Percentiles rank a stretch among this genome's conserved stretches.
These are phyloP conservation scores for Nakazawaea siamensis DNA, from an alignment of 805 yeast genomes.

Conservation along the genomic window DNA sequence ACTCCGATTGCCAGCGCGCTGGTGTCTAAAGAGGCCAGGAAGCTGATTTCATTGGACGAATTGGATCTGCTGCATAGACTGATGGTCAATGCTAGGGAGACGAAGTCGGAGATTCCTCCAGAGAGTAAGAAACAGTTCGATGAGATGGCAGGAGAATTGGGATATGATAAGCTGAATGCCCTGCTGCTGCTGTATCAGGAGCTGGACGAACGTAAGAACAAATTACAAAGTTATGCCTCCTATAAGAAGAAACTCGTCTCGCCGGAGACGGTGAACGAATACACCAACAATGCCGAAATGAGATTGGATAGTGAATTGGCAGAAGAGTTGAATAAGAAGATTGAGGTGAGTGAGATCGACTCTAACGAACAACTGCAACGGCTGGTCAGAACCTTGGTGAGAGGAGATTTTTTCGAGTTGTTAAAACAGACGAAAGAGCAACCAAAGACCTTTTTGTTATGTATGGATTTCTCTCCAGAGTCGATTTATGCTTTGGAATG, in stretches of 20 bases:
- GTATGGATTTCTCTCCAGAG: slow-evolving; percentile 79
- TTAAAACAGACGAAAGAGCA: slow-evolving; percentile 14
- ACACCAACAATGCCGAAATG: slow-evolving; percentile 62
- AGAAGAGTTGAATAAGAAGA: slow-evolving; percentile 39
- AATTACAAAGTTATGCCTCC: slow-evolving; percentile 47
- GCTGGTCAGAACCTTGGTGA: slow-evolving; percentile 60
- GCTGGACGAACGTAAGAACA: slow-evolving; percentile 36
- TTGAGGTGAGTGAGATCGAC: slow-evolving; percentile 47
- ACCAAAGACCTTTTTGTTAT: slow-evolving; percentile 60
- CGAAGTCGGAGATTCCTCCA: slow-evolving; percentile 25
- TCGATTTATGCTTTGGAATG: slow-evolving; percentile 80
- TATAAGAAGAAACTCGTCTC: slow-evolving; percentile 54
- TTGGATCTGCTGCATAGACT: slow-evolving; percentile 53
- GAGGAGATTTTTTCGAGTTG: slow-evolving; percentile 56
- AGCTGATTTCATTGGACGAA: slow-evolving; percentile 45
- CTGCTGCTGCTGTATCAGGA: slow-evolving; percentile 44
- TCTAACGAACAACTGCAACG: slow-evolving; percentile 44
- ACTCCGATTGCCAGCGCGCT: slow-evolving; percentile 20
- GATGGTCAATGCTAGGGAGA: slow-evolving; percentile 43
- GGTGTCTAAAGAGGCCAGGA: slow-evolving; percentile 28
- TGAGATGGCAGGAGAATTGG: slow-evolving; percentile 24
- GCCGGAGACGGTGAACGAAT: slow-evolving; percentile 40
- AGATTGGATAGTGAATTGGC: slow-evolving; percentile 56
- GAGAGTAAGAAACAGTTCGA: slow-evolving; percentile 22
- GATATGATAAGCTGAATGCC: slow-evolving; percentile 33